Evolutionary conservation across 805 yeast species (phyloP).

Genomic region (Lipomyces oligophaga): DNA sequence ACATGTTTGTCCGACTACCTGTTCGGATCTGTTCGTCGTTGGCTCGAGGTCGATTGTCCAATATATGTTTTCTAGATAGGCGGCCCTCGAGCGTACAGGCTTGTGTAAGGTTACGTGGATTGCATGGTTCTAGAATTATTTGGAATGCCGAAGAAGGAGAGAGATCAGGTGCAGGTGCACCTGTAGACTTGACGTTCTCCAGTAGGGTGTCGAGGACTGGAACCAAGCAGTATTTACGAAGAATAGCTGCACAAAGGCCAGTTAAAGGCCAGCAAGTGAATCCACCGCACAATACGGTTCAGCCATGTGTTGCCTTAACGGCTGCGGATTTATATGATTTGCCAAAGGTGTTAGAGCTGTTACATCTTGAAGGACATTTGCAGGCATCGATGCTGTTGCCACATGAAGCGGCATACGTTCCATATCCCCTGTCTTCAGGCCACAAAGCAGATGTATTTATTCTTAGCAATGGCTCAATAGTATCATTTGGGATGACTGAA

Average conservation of each 20-base stretch:
- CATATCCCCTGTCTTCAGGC: conserved; percentile 39
- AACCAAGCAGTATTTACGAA: conserved; percentile 26
- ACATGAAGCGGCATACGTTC: conserved; percentile 62
- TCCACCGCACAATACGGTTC: no score
- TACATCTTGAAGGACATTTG: conserved; percentile 40
- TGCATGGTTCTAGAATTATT: no score
- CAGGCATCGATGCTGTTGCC: conserved; percentile 49
- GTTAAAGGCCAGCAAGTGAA: no score
- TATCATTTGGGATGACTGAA: conserved; percentile 80
- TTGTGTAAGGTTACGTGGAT: no score
- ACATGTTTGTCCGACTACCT: no score
- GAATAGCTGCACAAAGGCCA: conserved; percentile 18
- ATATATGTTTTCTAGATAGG: no score
- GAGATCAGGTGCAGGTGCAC: no score
- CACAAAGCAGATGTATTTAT: conserved; percentile 56
- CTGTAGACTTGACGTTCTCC: no score
- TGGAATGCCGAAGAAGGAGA: no score
- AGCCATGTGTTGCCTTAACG: conserved; percentile 19
- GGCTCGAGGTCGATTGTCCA: no score
- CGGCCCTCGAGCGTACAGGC: no score
- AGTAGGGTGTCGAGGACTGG: conserved; percentile 11
- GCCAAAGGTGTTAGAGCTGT: conserved; percentile 41
- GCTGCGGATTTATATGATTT: conserved; percentile 59
- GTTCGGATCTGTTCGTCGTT: no score
- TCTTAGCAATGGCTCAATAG: conserved; percentile 71